A percentile compares a stretch with the other conserved stretches of the same genome.
Conservation (phyloP, 768 basidiomycete species). For the Gloeophyllum trabeum region DNA sequence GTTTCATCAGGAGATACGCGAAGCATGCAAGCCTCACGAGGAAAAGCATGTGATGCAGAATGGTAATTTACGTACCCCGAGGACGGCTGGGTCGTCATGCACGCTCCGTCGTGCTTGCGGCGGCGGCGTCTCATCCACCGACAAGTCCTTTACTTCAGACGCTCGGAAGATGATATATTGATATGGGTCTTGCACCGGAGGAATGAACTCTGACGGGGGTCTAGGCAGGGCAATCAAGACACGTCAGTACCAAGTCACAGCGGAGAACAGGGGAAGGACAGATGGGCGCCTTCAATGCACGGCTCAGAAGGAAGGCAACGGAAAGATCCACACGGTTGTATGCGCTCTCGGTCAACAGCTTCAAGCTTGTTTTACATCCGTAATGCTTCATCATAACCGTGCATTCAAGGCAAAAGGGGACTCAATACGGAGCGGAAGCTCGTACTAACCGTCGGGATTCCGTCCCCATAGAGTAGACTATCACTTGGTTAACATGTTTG, state of each 20-base stretch:
- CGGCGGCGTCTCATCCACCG: slow-evolving; percentile 59
- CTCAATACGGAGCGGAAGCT: background rate
- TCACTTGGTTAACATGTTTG: slow-evolving; percentile 1
- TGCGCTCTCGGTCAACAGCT: slow-evolving; percentile 31
- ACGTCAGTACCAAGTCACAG: slow-evolving; percentile 14
- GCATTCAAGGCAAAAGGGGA: too few species aligned
- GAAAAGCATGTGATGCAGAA: slow-evolving; percentile 7
- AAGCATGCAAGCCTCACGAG: too few species aligned
- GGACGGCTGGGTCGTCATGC: slow-evolving; percentile 76
- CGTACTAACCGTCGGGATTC: slow-evolving; percentile 72
- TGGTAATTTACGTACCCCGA: slow-evolving; percentile 46
- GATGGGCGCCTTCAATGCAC: slow-evolving; percentile 1
- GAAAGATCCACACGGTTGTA: slow-evolving; percentile 42
- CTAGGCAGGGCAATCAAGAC: slow-evolving; percentile 26
- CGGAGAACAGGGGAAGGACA: slow-evolving; percentile 2
- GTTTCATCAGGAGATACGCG: slow-evolving; percentile 24
- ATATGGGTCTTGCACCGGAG: slow-evolving; percentile 75
- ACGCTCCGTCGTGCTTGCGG: slow-evolving; percentile 40
- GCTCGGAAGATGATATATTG: slow-evolving; percentile 88
- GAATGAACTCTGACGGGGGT: slow-evolving; percentile 68
- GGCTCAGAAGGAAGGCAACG: slow-evolving; percentile 58
- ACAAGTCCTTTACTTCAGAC: slow-evolving; percentile 82
- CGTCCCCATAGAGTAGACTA: slow-evolving; percentile 83
- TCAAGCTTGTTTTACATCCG: slow-evolving; percentile 28
- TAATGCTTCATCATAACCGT: slow-evolving; percentile 25